Evolutionary conservation across 331 rosid genomes (phyloP).

Genomic region (Saraca asoca): DNA sequence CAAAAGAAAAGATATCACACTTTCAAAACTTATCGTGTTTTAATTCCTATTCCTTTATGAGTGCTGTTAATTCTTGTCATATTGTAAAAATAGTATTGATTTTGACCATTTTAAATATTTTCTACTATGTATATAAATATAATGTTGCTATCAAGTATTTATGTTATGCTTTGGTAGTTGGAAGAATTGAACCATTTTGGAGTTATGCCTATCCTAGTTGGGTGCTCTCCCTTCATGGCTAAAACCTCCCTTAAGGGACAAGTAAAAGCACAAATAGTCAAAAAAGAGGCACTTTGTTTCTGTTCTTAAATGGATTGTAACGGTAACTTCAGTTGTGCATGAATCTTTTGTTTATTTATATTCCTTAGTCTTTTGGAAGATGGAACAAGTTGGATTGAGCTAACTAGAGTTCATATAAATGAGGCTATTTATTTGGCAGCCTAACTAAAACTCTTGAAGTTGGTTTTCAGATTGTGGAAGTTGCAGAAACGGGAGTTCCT

Average conservation of each 20-base stretch:
- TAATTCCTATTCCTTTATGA: conserved; percentile 31
- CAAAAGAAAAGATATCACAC: not conserved
- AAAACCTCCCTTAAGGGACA: conserved; percentile 38
- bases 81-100: conserved; percentile 22
- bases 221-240: conserved; percentile 35
- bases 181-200: conserved; percentile 34
- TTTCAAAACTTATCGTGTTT: conserved; percentile 10
- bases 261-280: conserved; percentile 37
- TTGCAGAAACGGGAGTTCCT: conserved; percentile 72
- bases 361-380: not conserved
- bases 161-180: conserved; percentile 39
- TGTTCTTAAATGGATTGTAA: conserved; percentile 1
- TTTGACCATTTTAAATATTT: conserved; percentile 21
- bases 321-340: conserved; percentile 38
- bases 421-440: too few species aligned
- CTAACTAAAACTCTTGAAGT: too few species aligned
- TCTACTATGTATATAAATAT: not conserved
- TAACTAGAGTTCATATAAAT: not conserved
- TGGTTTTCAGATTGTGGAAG: conserved; percentile 35
- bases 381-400: conserved; percentile 20
- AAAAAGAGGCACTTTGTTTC: conserved; percentile 24
- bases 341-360: conserved; percentile 16
- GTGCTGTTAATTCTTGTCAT: conserved; percentile 44
- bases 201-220: conserved; percentile 36
- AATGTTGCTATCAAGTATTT: conserved; percentile 46